Evolutionary conservation across 306 rosid genomes (phyloP).

Genomic region (Calophaca sinica): DNA sequence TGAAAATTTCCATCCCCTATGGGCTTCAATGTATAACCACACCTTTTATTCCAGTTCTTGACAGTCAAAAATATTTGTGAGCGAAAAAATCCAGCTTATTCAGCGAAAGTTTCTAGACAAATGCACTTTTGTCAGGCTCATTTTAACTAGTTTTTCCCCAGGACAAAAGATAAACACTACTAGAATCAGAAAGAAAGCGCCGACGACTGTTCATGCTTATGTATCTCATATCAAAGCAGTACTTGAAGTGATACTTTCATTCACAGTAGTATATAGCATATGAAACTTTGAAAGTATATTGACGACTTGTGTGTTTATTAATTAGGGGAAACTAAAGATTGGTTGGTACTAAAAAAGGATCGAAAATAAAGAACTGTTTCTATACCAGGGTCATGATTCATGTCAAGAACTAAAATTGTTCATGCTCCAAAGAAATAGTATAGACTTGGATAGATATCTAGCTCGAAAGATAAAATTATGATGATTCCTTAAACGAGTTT

Average conservation of each 20-base stretch:
- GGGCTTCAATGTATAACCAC: conserved; percentile 5
- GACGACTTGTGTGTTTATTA: neutral
- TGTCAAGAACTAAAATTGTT: conserved; percentile 7
- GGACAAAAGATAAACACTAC: too few relatives aligned
- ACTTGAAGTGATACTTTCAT: neutral
- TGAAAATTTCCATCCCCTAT: neutral
- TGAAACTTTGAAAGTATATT: neutral
- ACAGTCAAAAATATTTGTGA: conserved; percentile 4
- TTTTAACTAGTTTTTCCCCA: neutral
- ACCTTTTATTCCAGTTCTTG: conserved; percentile 16
- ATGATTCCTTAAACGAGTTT: neutral
- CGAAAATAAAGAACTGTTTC: conserved; percentile 11
- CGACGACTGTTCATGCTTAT: neutral
- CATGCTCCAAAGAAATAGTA: conserved; percentile 28
- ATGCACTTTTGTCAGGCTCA: neutral
- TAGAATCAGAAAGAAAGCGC: too few relatives aligned
- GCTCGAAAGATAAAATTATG: neutral
- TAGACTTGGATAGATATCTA: conserved; percentile 27
- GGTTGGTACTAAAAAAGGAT: conserved; percentile 10
- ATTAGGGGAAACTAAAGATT: conserved; percentile 9
- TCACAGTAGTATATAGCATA: conserved; percentile 3
- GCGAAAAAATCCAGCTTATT: neutral
- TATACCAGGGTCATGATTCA: neutral
- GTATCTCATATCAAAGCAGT: conserved; percentile 1
- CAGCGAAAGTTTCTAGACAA: too few relatives aligned